Evolutionary conservation across 768 basidiomycete genomes (phyloP).

Genomic region (Phlebiopsis gigantea): DNA sequence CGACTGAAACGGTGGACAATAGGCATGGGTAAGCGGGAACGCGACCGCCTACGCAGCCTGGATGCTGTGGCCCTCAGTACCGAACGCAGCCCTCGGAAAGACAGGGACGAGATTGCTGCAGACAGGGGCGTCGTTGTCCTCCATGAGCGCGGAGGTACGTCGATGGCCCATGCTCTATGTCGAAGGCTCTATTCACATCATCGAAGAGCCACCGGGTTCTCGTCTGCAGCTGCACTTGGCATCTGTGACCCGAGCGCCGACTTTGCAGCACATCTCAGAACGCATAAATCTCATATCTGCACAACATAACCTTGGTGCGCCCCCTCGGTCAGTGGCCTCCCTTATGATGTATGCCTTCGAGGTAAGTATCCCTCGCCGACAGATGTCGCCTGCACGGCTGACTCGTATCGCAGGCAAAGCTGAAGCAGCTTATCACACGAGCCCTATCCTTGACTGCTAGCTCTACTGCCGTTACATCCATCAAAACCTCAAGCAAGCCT

Average conservation of each 20-base stretch:
- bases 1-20: constrained; percentile 74
- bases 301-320: constrained; percentile 62
- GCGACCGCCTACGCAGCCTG: constrained; percentile 59
- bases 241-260: constrained; percentile 66
- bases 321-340: constrained; percentile 57
- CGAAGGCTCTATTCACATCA: not conserved
- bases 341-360: constrained; percentile 77
- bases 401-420: constrained; percentile 50
- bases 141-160: constrained; percentile 59
- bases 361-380: constrained; percentile 31
- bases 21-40: constrained; percentile 65
- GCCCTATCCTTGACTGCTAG: constrained; percentile 72
- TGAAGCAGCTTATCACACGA: constrained; percentile 80
- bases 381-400: not conserved
- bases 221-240: constrained; percentile 70
- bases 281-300: constrained; percentile 78
- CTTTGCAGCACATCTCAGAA: constrained; percentile 72
- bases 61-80: constrained; percentile 34
- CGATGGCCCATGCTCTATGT: not conserved
- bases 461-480: constrained; percentile 73
- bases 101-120: constrained; percentile 61
- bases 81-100: constrained; percentile 41
- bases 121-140: constrained; percentile 66
- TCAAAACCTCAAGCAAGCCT: constrained; percentile 47
- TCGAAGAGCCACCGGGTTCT: constrained; percentile 62